Conservation (phyloP, 768 basidiomycete genomes). For the Pisolithus sp. region DNA sequence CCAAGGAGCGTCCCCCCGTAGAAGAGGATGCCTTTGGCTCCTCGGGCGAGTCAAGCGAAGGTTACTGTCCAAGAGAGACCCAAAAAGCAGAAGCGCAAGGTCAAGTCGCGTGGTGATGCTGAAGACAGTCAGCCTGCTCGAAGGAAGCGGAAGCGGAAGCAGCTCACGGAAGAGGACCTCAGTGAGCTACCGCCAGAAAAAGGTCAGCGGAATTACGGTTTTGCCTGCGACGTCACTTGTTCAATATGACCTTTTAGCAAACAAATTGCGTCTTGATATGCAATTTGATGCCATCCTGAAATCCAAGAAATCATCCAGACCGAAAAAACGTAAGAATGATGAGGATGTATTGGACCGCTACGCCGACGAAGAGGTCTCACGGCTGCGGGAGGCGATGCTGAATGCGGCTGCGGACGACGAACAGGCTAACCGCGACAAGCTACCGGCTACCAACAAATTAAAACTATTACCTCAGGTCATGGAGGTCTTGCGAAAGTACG, state of each 20-base stretch:
- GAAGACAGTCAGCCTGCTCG: conserved; percentile 30
- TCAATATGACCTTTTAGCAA: conserved; percentile 41
- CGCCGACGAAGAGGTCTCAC: conserved; percentile 85
- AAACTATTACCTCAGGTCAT: conserved; percentile 83
- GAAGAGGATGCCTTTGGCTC: conserved; percentile 32
- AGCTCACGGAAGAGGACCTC: conserved; percentile 57
- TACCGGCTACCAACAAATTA: conserved; percentile 82
- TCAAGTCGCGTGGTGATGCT: conserved; percentile 38
- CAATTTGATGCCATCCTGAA: conserved; percentile 84
- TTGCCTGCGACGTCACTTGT: neutral
- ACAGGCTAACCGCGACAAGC: conserved; percentile 68
- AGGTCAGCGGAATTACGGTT: conserved; percentile 38
- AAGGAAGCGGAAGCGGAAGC: conserved; percentile 57
- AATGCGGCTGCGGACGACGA: conserved; percentile 80
- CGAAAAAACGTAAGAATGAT: conserved; percentile 64
- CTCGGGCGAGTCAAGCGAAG: conserved; percentile 43
- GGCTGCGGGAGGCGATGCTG: conserved; percentile 86
- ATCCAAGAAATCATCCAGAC: conserved; percentile 61
- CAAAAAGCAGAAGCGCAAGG: conserved; percentile 18
- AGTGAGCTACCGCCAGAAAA: conserved; percentile 70
- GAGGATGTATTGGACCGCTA: conserved; percentile 81
- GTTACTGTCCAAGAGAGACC: conserved; percentile 40
- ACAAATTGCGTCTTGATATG: conserved; percentile 72
- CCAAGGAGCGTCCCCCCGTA: conserved; percentile 22
- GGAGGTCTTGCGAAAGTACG: conserved; percentile 88